Evolutionary conservation across 2,329 filamentous ascomycete genomes (phyloP).

Genomic region (Nannizziopsis barbatae): DNA sequence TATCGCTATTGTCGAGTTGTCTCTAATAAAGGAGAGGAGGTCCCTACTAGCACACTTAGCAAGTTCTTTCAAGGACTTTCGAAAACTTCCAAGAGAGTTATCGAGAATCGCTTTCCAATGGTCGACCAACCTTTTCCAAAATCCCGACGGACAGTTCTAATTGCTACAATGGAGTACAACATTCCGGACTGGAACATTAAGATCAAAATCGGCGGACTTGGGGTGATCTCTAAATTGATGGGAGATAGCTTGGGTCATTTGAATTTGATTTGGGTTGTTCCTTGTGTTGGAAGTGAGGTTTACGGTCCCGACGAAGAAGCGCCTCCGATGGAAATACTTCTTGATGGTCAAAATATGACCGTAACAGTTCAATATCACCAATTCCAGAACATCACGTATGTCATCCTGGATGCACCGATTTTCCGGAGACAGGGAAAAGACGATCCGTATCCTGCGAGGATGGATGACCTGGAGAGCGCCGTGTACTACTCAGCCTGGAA

Average conservation of each 20-base stretch:
- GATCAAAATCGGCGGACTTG: slow-evolving; percentile 59
- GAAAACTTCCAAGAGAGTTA: slow-evolving; percentile 21
- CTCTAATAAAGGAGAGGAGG: slow-evolving; percentile 40
- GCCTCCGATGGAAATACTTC: slow-evolving; percentile 51
- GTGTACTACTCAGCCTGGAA: slow-evolving; percentile 63
- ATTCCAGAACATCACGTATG: slow-evolving; percentile 55
- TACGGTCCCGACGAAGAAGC: slow-evolving; percentile 50
- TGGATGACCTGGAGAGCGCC: slow-evolving; percentile 58
- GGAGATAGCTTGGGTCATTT: slow-evolving; percentile 54
- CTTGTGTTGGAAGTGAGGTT: slow-evolving; percentile 52
- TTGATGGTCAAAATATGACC: slow-evolving; percentile 50
- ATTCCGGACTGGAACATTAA: slow-evolving; percentile 60
- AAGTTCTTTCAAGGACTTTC: too few species aligned
- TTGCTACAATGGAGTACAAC: slow-evolving; percentile 62
- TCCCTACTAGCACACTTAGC: too few species aligned
- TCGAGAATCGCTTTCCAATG: slow-evolving; percentile 29
- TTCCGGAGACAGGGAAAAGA: slow-evolving; percentile 53
- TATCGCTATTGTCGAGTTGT: slow-evolving; percentile 54
- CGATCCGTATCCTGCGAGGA: slow-evolving; percentile 55
- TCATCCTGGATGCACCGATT: slow-evolving; percentile 55
- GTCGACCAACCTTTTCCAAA: slow-evolving; percentile 21
- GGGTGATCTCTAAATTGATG: slow-evolving; percentile 61
- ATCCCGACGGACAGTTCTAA: slow-evolving; percentile 46
- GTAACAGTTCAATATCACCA: slow-evolving; percentile 54
- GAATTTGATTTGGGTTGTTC: slow-evolving; percentile 55